Percentiles rank a stretch among this genome's conserved stretches.
phyloP scores from a whole-genome alignment of 2,329 filamentous ascomycete species.

The Zarea fungicola region DNA sequence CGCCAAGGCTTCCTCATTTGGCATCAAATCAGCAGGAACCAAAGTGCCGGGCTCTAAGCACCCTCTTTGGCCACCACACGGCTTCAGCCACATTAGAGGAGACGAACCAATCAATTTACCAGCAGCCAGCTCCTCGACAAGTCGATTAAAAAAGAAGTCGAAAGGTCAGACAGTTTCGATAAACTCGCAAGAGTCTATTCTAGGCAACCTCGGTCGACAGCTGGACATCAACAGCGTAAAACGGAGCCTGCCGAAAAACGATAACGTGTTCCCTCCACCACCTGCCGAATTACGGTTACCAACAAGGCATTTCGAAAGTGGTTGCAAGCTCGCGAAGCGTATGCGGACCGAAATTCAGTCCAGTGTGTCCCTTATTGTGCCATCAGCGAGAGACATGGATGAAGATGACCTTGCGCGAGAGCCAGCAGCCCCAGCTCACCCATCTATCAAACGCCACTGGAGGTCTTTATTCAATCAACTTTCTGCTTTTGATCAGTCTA shows the following conservation, averaged over 20 bases:
- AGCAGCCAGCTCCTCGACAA: neutral
- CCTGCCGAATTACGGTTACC: conserved; percentile 50
- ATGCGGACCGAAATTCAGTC: conserved; percentile 43
- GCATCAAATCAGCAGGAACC: conserved; percentile 38
- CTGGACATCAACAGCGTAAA: conserved; percentile 17
- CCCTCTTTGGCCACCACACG: conserved; percentile 67
- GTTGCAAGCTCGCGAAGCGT: conserved; percentile 45
- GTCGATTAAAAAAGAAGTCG: conserved; percentile 35
- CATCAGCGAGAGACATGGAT: conserved; percentile 19
- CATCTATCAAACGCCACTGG: conserved; percentile 56
- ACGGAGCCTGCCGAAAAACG: conserved; percentile 24
- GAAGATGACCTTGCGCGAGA: conserved; percentile 31
- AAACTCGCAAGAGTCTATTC: conserved; percentile 36
- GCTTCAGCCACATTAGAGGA: conserved; percentile 59
- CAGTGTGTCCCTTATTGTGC: neutral
- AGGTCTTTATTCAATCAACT: conserved; percentile 53
- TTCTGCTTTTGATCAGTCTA: conserved; percentile 74
- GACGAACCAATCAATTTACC: conserved; percentile 9
- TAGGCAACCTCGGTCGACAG: conserved; percentile 19
- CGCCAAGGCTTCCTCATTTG: conserved; percentile 37
- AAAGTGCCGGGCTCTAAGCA: conserved; percentile 63
- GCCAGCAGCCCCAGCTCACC: conserved; percentile 37
- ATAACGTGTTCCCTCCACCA: conserved; percentile 38
- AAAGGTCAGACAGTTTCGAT: conserved; percentile 44
- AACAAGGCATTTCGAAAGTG: conserved; percentile 52